Evolutionary conservation across 2,329 filamentous ascomycete genomes (phyloP).

Genomic region (Pseudogymnoascus sp.): DNA sequence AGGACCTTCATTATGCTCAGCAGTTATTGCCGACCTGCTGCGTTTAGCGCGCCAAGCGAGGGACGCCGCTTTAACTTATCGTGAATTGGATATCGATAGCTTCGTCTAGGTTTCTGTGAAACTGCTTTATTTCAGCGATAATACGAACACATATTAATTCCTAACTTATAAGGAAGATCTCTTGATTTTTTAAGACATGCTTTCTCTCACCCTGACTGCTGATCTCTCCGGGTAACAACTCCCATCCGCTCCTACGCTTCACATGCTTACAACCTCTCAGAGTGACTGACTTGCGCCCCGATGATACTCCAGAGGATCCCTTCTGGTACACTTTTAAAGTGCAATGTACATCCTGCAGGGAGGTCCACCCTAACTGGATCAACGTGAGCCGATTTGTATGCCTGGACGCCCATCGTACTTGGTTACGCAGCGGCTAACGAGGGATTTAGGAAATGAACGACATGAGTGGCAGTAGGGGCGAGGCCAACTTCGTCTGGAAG

Average conservation of each 20-base stretch:
- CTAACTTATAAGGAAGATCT: neutral
- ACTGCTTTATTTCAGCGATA: neutral
- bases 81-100: neutral
- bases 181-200: conserved; percentile 40
- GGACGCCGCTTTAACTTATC: neutral
- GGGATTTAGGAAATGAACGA: conserved; percentile 68
- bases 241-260: conserved; percentile 11
- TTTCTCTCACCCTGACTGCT: conserved; percentile 56
- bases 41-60: conserved; percentile 7
- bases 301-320: conserved; percentile 69
- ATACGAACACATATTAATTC: conserved; percentile 2
- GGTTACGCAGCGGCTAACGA: conserved; percentile 10
- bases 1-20: neutral
- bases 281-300: conserved; percentile 79
- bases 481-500: conserved; percentile 99
- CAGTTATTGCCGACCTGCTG: conserved; percentile 1
- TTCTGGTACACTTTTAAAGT: conserved; percentile 99
- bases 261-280: conserved; percentile 38
- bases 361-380: conserved; percentile 79
- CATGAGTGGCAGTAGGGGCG: conserved; percentile 83
- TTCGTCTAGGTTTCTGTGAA: neutral
- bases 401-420: neutral
- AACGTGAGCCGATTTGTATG: conserved; percentile 76
- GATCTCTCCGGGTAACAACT: conserved; percentile 56
- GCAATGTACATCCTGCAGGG: conserved; percentile 94